Base-by-base conservation (phyloP, 495 filamentous ascomycete genomes). In the Tuber magnatum region DNA sequence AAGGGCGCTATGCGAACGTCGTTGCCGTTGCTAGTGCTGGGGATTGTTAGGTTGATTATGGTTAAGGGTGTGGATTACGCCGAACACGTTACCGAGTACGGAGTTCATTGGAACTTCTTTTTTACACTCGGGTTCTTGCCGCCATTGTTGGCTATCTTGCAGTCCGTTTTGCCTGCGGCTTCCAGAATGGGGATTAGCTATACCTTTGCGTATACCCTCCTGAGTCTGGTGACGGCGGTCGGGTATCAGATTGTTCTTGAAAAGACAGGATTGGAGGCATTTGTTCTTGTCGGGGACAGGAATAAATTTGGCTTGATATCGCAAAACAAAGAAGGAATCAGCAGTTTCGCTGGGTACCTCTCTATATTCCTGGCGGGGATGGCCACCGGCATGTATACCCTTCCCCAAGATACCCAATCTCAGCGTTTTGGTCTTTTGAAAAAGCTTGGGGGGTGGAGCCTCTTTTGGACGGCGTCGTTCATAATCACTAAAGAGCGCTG, bases 51-150 rank as follows among this genome's bases (percentile, higher is more conserved):
- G 38, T 84, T 98, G 28, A 90, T 91, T 73, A 97, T 89, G 79
- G 94, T 98, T 80, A 99, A 98, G 84, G 92, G 93, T 16, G 85
- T 97, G 38, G 94, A 97, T 81, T 98, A 98, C 82, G 94, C 94
- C 3, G 95, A 98, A 83, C 95, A 99, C 84, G 93, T 98, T 48
- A 94, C 93, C 2, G 95, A 99, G 80, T 99, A 99, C 80, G 95
- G 95, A 43, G 93, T 98, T 18, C 95, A 99, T 83, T 99, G 95
- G 95, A 99, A 99, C 83, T 99, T 99, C 84, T 99, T 99, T 86
- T 98, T 99, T 84, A 99, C 95, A 0, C 85, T 99, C 18, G 94
- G 90, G 6, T 88, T 97, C 40, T 84, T 99, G 44, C 93, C 94
- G 2, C 94, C 94, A 5, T 95, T 95, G 78, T 89, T 97, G 71